Evolutionary conservation across 768 basidiomycete species (phyloP).

Genomic region (Mycena vitilis): DNA sequence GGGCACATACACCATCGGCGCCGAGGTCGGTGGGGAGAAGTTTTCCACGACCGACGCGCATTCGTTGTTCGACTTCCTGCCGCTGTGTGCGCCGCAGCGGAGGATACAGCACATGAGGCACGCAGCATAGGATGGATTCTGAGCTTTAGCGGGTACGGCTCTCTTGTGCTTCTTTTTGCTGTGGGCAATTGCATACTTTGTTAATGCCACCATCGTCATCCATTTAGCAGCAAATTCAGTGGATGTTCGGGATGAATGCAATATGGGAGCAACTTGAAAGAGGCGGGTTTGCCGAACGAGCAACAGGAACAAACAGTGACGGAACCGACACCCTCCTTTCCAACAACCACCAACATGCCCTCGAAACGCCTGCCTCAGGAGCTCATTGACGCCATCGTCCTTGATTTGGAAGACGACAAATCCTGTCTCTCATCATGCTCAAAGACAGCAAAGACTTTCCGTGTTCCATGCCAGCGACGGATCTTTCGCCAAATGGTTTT

Average conservation of each 20-base stretch:
- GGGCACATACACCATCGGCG: conserved; percentile 1
- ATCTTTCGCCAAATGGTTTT: conserved; percentile 14
- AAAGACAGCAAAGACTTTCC: conserved; percentile 12
- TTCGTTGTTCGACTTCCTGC: neutral
- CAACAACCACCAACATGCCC: neutral
- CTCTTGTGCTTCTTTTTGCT: no score
- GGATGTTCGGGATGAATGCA: no score
- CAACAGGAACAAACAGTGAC: no score
- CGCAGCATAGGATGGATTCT: no score
- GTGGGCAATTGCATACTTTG: no score
- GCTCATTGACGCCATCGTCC: conserved; percentile 15
- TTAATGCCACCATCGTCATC: no score
- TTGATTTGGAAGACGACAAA: conserved; percentile 1
- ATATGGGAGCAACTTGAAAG: no score
- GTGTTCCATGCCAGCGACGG: conserved; percentile 12
- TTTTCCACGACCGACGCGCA: neutral
- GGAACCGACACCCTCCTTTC: no score
- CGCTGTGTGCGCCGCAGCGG: neutral
- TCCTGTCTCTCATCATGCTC: conserved; percentile 6
- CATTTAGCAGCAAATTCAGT: no score
- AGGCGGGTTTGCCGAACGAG: no score
- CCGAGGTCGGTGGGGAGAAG: conserved; percentile 3
- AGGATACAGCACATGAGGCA: neutral
- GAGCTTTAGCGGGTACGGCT: no score
- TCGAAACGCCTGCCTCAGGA: conserved; percentile 9